These are phyloP conservation scores for Colletotrichum sp. DNA, from an alignment of 2,329 filamentous ascomycete species.

Conservation along the genomic window DNA sequence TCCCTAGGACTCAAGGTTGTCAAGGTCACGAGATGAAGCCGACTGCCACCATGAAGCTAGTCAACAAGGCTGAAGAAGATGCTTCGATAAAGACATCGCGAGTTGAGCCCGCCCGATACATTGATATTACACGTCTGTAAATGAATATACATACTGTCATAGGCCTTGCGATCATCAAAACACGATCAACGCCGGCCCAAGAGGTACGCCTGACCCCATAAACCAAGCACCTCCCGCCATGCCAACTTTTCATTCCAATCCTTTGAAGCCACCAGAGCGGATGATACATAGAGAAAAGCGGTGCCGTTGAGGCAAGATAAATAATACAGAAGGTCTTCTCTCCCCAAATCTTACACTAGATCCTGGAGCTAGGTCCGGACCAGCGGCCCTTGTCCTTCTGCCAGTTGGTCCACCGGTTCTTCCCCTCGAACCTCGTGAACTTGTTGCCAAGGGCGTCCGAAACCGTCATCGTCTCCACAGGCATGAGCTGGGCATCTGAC, in stretches of 20 bases:
- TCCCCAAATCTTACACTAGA: constrained; percentile 2
- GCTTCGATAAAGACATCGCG: neutral
- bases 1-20: neutral
- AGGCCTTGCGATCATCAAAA: neutral
- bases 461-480: constrained; percentile 39
- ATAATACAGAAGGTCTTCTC: neutral
- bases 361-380: constrained; percentile 17
- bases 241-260: neutral
- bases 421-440: constrained; percentile 15
- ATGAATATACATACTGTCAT: neutral
- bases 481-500: constrained; percentile 35
- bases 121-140: neutral
- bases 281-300: neutral
- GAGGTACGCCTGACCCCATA: neutral
- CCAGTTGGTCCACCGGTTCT: constrained; percentile 17
- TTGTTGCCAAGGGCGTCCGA: constrained; percentile 33
- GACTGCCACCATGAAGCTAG: neutral
- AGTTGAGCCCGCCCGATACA: neutral
- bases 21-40: neutral
- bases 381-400: constrained; percentile 21
- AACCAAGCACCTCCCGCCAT: neutral
- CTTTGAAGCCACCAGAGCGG: neutral
- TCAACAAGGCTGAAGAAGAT: neutral
- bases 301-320: constrained; percentile 1
- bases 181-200: neutral